Conservation (phyloP, 1,284 basidiomycete genomes). For the Ganoderma lingzhi region DNA sequence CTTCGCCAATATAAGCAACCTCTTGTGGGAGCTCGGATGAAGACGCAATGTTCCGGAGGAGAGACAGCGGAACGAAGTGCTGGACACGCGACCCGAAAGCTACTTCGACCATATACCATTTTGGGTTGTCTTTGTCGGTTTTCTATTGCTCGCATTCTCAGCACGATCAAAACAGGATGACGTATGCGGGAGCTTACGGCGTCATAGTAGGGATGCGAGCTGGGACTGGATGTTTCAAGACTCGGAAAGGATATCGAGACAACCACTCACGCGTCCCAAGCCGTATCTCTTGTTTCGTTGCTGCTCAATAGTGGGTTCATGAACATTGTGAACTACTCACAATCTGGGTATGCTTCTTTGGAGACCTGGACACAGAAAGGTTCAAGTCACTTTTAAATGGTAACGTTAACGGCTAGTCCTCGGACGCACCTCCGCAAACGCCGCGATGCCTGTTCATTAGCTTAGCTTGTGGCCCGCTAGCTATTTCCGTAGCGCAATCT, state of each 20-base stretch:
- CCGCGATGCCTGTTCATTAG: conserved; percentile 73
- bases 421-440: conserved; percentile 74
- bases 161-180: not conserved
- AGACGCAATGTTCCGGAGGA: conserved; percentile 73
- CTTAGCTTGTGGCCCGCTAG: conserved; percentile 13
- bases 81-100: conserved; percentile 72
- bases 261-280: conserved; percentile 81
- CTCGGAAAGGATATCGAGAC: not conserved
- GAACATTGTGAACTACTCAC: conserved; percentile 57
- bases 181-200: conserved; percentile 51
- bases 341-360: conserved; percentile 90
- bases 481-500: not conserved
- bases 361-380: conserved; percentile 57
- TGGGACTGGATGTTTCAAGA: conserved; percentile 38
- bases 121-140: conserved; percentile 78
- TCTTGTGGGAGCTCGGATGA: conserved; percentile 54
- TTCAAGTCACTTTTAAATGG: conserved; percentile 1
- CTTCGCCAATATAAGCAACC: conserved; percentile 68
- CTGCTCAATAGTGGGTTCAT: conserved; percentile 24
- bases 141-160: conserved; percentile 56
- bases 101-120: conserved; percentile 95
- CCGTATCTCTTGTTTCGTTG: conserved; percentile 68
- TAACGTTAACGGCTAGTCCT: not conserved
- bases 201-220: conserved; percentile 90
- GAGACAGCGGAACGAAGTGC: conserved; percentile 82